A percentile compares a stretch with the other conserved stretches of the same genome.
These are phyloP conservation scores for Kurtzmaniella cleridarum DNA, from an alignment of 805 yeast species.

Conservation along the genomic window DNA sequence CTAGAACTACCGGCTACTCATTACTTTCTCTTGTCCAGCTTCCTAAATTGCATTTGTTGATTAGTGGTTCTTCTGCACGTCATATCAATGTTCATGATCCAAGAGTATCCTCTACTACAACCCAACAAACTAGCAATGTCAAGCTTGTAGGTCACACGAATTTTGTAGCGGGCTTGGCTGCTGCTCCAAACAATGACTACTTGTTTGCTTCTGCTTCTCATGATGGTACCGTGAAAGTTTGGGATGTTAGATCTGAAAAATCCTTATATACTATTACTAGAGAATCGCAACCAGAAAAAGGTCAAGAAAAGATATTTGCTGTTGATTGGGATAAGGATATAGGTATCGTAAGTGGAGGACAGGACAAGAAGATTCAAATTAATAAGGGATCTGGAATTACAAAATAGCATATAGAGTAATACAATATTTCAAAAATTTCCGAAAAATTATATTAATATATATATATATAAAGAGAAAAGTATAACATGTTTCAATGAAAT, in stretches of 20 bases:
- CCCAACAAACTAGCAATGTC: constrained; percentile 42
- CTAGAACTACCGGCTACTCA: constrained; percentile 82
- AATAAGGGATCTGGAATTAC: constrained; percentile 40
- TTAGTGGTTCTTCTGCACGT: constrained; percentile 97
- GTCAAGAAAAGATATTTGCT: constrained; percentile 69
- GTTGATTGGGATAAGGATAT: constrained; percentile 77
- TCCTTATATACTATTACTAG: constrained; percentile 80
- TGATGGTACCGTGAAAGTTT: constrained; percentile 90
- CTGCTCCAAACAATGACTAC: constrained; percentile 72
- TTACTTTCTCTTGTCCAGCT: constrained; percentile 70
- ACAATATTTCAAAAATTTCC: too few species aligned
- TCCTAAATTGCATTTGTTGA: constrained; percentile 63
- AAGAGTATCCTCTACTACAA: constrained; percentile 57
- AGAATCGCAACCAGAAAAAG: constrained; percentile 44
- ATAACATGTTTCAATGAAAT: too few species aligned
- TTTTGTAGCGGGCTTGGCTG: constrained; percentile 76
- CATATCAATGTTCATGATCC: constrained; percentile 94
- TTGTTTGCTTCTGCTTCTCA: constrained; percentile 90
- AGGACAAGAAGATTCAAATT: constrained; percentile 88
- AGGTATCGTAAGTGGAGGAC: constrained; percentile 91
- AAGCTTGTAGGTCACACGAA: constrained; percentile 87
- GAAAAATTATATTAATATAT: too few species aligned
- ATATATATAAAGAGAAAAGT: too few species aligned
- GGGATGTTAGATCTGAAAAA: constrained; percentile 89
- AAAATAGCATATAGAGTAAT: constrained; percentile 7